Evolutionary conservation across 441 rosid genomes (phyloP).

Genomic region (Viola pubescens): DNA sequence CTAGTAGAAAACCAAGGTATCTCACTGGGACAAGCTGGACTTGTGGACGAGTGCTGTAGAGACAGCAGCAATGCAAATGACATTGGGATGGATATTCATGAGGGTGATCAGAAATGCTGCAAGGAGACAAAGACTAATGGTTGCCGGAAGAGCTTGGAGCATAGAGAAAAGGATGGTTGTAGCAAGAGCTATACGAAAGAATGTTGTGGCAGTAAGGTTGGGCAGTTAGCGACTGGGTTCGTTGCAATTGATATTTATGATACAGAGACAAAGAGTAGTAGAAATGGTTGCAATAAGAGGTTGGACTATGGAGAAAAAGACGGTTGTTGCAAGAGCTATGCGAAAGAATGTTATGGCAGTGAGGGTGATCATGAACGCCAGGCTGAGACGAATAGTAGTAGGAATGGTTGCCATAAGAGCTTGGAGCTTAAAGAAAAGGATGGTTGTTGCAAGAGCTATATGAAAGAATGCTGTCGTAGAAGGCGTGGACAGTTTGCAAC

Average conservation of each 20-base stretch:
- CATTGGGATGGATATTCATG: too few species aligned
- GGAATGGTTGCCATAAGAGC: conserved; percentile 19
- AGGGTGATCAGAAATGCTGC: conserved; percentile 7
- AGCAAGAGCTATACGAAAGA: conserved; percentile 62
- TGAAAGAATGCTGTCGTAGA: conserved; percentile 41
- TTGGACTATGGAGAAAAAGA: conserved; percentile 18
- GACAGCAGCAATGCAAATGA: too few species aligned
- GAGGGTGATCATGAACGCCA: conserved; percentile 8
- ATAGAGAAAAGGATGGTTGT: conserved; percentile 43
- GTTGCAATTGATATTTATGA: background rate
- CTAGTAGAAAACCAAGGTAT: too few species aligned
- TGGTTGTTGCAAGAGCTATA: conserved; percentile 65
- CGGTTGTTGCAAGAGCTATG: conserved; percentile 59
- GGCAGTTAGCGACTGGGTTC: conserved; percentile 28
- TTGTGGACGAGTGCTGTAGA: too few species aligned
- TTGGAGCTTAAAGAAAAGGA: conserved; percentile 38
- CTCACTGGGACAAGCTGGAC: too few species aligned
- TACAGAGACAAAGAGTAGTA: conserved; percentile 3
- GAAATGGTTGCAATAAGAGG: conserved; percentile 20
- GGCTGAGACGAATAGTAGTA: too few species aligned
- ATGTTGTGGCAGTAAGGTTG: conserved; percentile 36
- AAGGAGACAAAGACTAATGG: too few species aligned
- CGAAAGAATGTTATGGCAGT: conserved; percentile 38
- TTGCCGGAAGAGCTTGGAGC: conserved; percentile 32
- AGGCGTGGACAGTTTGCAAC: conserved; percentile 33